phyloP scores from a whole-genome alignment of 345 rosid genomes.

The Sonneratia caseolaris region DNA sequence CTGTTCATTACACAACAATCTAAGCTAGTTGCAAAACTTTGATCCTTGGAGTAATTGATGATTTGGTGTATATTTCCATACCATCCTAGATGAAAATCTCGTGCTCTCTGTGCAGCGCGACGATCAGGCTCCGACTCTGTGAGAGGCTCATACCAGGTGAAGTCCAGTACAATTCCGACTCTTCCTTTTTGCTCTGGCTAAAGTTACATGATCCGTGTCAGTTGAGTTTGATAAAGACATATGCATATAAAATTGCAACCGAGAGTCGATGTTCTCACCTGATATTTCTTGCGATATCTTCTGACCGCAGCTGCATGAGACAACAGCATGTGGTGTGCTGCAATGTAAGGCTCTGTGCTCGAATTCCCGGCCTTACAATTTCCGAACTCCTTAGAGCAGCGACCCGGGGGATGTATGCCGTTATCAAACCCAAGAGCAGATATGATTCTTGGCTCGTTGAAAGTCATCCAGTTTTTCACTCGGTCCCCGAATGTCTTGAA shows the following conservation, averaged over 20 bases:
- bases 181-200: slow-evolving; percentile 44
- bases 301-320: slow-evolving; percentile 29
- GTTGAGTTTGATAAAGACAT: neutral
- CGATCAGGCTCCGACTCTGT: slow-evolving; percentile 40
- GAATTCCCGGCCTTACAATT: slow-evolving; percentile 22
- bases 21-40: too few species aligned
- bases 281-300: neutral
- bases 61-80: slow-evolving; percentile 7
- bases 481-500: slow-evolving; percentile 33
- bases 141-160: slow-evolving; percentile 58
- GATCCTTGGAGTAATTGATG: neutral
- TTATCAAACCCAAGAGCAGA: slow-evolving; percentile 3
- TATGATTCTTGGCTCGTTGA: slow-evolving; percentile 19
- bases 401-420: slow-evolving; percentile 17
- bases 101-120: slow-evolving; percentile 58
- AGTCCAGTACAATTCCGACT: slow-evolving; percentile 54
- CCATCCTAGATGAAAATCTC: slow-evolving; percentile 73
- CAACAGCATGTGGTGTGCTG: slow-evolving; percentile 27
- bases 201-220: neutral
- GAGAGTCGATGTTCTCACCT: neutral
- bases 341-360: slow-evolving; percentile 34
- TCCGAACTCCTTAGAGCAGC: slow-evolving; percentile 15
- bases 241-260: neutral
- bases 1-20: too few species aligned
- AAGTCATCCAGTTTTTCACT: slow-evolving; percentile 28